Base-by-base conservation (phyloP, 2,329 filamentous ascomycete genomes). In the Rhynchosporium secalis region DNA sequence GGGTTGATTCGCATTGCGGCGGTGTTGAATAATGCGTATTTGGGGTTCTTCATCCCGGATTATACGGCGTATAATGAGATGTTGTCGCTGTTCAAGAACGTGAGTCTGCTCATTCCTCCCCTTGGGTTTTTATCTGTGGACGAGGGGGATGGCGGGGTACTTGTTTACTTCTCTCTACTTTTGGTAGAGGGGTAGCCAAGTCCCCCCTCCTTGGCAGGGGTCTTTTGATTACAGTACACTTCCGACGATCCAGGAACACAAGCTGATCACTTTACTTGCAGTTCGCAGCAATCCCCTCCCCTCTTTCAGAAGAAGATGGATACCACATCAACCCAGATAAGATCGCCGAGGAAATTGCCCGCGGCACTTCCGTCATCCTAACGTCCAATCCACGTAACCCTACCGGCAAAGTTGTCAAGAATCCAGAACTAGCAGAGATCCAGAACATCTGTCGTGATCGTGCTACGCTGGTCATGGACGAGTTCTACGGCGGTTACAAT, bases 41-140 rank as follows among this genome's bases (percentile, higher is more conserved):
- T 97, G 66, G 91, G 89, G 47, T 97, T 97, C 83, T 96, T 96
- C 78, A 91, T 96, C 74, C 91, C 91, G 51, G 90, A 97, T 76
- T 97, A 97, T 79, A 96, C 93, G 3, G 94, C 94, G 2, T 98
- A 98, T 81, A 96, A 96, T 73, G 93, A 97, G 80, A 97, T 98
- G 93, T 78, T 97, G 78, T 92, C 88, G 62, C 80, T 97, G 63
- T 97, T 98, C 83, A 92, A 91, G 78, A 96, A 96, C 76, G 86
- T 87, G 72, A 70, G 83, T 75, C 20, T n/a, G 47, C 29, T 31
- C 56, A 29, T 6, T 26, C 29, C 26, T 8, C 45, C 10, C 26
- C n/a, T 54, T 36, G 20, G n/a, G 8, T 13, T 10, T 31, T 56
- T 26, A 26, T 26, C 38, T 51, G 10, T 49, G 45, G 40, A 29